Evolutionary conservation across 352 stramenopile species (phyloP).

Genomic region (Pythium plurisporium): DNA sequence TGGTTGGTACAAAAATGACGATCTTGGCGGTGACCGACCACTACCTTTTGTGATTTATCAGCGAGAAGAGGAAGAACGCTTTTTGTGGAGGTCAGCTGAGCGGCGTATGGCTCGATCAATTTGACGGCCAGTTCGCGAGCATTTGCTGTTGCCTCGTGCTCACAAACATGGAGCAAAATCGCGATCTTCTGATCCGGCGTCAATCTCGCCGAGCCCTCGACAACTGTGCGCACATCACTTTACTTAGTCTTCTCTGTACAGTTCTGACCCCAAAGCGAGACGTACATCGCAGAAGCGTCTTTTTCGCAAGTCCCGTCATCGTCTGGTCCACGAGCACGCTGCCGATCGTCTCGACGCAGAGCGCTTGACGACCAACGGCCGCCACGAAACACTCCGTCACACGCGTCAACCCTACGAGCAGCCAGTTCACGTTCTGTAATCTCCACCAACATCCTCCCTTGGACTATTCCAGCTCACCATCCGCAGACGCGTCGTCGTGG

Average conservation of each 20-base stretch:
- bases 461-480: too few species aligned
- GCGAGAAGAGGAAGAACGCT: slow-evolving; percentile 4
- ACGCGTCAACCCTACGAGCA: slow-evolving; percentile 2
- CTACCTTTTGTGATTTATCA: slow-evolving; percentile 16
- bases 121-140: slow-evolving; percentile 8
- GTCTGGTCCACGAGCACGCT: not conserved
- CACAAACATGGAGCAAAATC: slow-evolving; percentile 7
- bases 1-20: too few species aligned
- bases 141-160: not conserved
- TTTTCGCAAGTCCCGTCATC: not conserved
- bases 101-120: not conserved
- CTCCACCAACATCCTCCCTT: not conserved
- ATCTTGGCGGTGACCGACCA: too few species aligned
- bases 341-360: slow-evolving; percentile 1
- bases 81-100: not conserved
- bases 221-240: not conserved
- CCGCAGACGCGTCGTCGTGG: not conserved
- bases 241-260: too few species aligned
- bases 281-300: slow-evolving; percentile 1
- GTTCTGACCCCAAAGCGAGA: too few species aligned
- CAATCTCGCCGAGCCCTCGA: slow-evolving; percentile 6
- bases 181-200: slow-evolving; percentile 8
- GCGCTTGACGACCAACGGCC: not conserved
- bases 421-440: too few species aligned
- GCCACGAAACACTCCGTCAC: slow-evolving; percentile 10